Evolutionary conservation across 163 green algal genomes (phyloP), one percentile per base, ranked within the genome.

Genomic region (Chloromonas sp.): DNA sequence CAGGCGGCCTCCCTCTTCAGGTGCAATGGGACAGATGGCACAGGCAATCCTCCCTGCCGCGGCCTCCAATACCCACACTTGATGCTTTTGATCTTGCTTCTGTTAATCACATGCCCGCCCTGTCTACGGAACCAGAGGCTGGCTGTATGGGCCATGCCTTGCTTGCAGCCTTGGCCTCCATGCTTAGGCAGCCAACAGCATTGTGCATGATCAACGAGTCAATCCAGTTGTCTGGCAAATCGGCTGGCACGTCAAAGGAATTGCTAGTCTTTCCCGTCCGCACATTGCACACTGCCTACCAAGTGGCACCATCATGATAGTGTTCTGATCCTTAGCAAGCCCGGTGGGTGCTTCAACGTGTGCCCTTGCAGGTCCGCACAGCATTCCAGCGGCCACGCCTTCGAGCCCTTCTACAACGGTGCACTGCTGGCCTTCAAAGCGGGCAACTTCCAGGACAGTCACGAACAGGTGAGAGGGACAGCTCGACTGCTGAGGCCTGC

Each of bases 391-490:
- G 84, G 61, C 2, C 88, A 93, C 83, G 85, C 92, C n/a, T 95
- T 93, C 85, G 94, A 97, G 90, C 85, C 91, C 36, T 91, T 86
- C 84, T 97, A 92, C 89, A 97, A 97, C 82, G 88, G 86, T 11
- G 93, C 92, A 36, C 83, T 96, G 85, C 83, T 93, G 60, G 88
- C 92, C 0, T 94, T 92, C 86, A 92, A 92, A 83, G 66, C 78
- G 0, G 91, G 92, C n/a, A 90, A 94, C 80, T 91, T 94, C 85
- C 87, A 94, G 83, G 88, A 91, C 57, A 88, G 81, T 76, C 93
- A 90, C 82, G 85, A 92, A 70, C 84, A 89, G 74, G 86, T 89
- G 62, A n/a, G 61, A 15, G n/a, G 79, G 57, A 80, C 74, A 80
- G 74, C 74, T 15, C 36, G 11, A 2, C 74, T 59, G 8, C 14